A percentile compares a stretch with the other conserved stretches of the same genome.
Evolutionary conservation across 345 rosid species (phyloP).

Genomic region (Euphorbia peplus): DNA sequence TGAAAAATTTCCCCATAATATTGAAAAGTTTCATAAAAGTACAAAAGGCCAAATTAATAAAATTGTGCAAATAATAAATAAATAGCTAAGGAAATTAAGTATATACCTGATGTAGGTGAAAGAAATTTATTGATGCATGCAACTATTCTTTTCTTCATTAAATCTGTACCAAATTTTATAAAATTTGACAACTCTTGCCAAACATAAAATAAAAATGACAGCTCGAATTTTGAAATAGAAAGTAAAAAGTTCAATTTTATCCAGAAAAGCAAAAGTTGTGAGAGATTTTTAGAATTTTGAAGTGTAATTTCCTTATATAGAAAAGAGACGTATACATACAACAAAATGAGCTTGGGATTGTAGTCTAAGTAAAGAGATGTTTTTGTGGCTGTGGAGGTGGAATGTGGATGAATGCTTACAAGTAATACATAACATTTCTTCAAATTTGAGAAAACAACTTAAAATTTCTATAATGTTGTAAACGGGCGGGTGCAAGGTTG

Average conservation of each 20-base stretch:
- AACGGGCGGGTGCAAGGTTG: no score
- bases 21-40: no score
- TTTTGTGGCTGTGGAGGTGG: no score
- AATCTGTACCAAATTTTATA: background rate
- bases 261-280: no score
- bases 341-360: background rate
- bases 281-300: background rate
- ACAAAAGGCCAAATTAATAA: no score
- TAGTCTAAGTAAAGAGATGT: constrained; percentile 10
- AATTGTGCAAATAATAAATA: no score
- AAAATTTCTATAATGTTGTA: no score
- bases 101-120: constrained; percentile 18
- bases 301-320: background rate
- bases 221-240: background rate
- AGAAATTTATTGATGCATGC: constrained; percentile 27
- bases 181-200: no score
- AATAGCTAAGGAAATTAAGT: no score
- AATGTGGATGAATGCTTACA: background rate
- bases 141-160: constrained; percentile 31
- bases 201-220: no score
- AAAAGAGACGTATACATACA: background rate
- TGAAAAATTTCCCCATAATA: no score
- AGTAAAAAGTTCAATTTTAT: no score
- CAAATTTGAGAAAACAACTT: background rate
- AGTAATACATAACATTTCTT: constrained; percentile 8